Base-by-base conservation (phyloP, 2,329 filamentous ascomycete species). In the Pyricularia sp. region DNA sequence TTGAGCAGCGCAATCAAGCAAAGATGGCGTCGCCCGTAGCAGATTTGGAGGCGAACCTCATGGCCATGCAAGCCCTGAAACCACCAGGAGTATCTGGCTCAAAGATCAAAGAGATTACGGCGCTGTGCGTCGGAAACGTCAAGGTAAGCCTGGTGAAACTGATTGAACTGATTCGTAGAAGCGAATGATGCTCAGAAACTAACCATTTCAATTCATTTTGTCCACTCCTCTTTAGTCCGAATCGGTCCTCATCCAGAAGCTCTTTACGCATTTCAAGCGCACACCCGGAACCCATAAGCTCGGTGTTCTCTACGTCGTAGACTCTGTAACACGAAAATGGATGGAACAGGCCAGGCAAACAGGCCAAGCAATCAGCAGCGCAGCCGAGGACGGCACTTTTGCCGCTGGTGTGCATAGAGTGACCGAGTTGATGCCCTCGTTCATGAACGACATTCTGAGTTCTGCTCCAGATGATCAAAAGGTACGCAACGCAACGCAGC, bases 271-370 rank as follows among this genome's bases (percentile, higher is more conserved):
- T 74, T 96, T 97, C 84, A 96, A 96, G 78, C 96, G 94, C 78
- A 88, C 93, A 70, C 91, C 91, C 67, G 87, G 87, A 75, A 96
- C 92, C 75, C 93, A 99, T 85, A 99, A 99, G 80, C 85, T 99
- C 77, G 94, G 94, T 79, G 93, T 97, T 74, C 88, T 99, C 80
- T 99, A 99, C 88, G 93, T 97, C 80, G 91, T 99, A 93, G 94
- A 99, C 84, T 96, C 93, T 82, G 93, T 99, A 85, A 93, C 93
- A 77, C 91, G 94, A 79, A 93, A 96, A 81, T 99, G 94, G 93
- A 87, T 96, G 81, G 93, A 97, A 77, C 90, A 92, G 78, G 93
- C 94, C 73, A 94, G 93, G 79, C 85, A 88, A 73, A 84, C 89
- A 70, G 90, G 90, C 72, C 93, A 97, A 75, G 79, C 88, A 73